Conservation (phyloP, 2,329 filamentous ascomycete species). For the Stemphylium vesicarium region DNA sequence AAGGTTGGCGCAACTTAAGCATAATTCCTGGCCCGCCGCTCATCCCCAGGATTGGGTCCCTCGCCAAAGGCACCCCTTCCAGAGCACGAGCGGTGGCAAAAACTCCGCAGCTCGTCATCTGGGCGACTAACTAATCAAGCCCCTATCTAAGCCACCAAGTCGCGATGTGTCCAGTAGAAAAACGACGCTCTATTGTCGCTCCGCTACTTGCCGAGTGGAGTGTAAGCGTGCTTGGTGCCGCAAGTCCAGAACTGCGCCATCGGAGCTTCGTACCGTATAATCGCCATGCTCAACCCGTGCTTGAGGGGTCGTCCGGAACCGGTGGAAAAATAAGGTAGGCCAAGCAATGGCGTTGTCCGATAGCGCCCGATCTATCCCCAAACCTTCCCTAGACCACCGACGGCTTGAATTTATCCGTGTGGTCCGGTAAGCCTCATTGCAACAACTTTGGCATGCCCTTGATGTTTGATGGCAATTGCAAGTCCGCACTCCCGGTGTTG, state of each 20-base stretch:
- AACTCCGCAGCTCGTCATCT: slow-evolving; percentile 5
- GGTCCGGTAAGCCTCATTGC: background rate
- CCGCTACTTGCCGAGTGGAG: too few relatives aligned
- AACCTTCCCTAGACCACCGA: slow-evolving; percentile 16
- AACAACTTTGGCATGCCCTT: background rate
- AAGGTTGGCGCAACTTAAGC: slow-evolving; percentile 48
- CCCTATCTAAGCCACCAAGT: background rate
- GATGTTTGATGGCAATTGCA: background rate
- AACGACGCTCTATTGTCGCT: background rate
- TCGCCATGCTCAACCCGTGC: slow-evolving; percentile 3
- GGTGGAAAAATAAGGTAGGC: slow-evolving; percentile 39
- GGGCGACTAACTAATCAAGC: slow-evolving; percentile 4
- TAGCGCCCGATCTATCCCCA: slow-evolving; percentile 26
- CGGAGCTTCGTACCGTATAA: slow-evolving; percentile 18
- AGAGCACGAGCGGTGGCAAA: slow-evolving; percentile 1
- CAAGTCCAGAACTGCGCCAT: slow-evolving; percentile 24
- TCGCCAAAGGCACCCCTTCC: slow-evolving; percentile 20
- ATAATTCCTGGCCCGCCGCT: slow-evolving; percentile 41
- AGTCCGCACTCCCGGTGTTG: background rate
- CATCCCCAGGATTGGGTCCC: slow-evolving; percentile 25
- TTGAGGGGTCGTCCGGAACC: slow-evolving; percentile 13
- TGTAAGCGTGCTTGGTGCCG: slow-evolving; percentile 3
- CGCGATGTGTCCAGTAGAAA: slow-evolving; percentile 1
- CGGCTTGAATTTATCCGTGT: slow-evolving; percentile 8
- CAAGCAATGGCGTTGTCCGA: slow-evolving; percentile 38